Base-by-base conservation (phyloP, 2,329 filamentous ascomycete genomes). In the Salinomyces thailandicus region DNA sequence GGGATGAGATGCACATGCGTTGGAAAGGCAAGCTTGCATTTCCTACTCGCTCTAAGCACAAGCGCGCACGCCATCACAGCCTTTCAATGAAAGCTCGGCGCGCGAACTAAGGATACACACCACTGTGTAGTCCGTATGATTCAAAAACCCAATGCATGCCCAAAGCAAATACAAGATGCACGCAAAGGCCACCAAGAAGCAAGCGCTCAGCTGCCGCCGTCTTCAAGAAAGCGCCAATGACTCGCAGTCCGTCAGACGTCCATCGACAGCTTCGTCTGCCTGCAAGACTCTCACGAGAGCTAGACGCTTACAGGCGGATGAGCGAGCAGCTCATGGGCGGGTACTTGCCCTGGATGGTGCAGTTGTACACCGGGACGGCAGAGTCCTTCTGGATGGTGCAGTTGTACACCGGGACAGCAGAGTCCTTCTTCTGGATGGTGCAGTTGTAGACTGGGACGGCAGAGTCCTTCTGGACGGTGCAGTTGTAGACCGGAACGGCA, bases 21-120 rank as follows among this genome's bases (percentile, higher is more conserved):
- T n/a, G n/a, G n/a, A n/a, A 16, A 30, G 15, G 27, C 27, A 30
- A 30, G 14, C 11, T 30, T 30, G 27, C 27, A n/a, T n/a, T 30
- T 2, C n/a, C n/a, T 2, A 9, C 22, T 26, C 22, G 9, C n/a
- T 4, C 22, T n/a, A n/a, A 8, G 22, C 22, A 26, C 9, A n/a
- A 26, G 22, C 22, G 22, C 22, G 22, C 22, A 26, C 22, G 22
- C 22, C 22, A 8, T 26, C 4, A 4, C 9, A n/a, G n/a, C n/a
- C n/a, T n/a, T n/a, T n/a, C n/a, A n/a, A n/a, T n/a, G n/a, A n/a
- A n/a, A n/a, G n/a, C n/a, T n/a, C 22, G n/a, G 22, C 22, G 22
- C 27, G 4, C 27, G 27, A 16, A 30, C 27, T 30, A 30, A 30
- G 11, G 15, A 30, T 12, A 14, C 11, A 30, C 8, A 16, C n/a